These are phyloP conservation scores for Trametes sanguinea DNA, from an alignment of 768 basidiomycete genomes.

Conservation along the genomic window DNA sequence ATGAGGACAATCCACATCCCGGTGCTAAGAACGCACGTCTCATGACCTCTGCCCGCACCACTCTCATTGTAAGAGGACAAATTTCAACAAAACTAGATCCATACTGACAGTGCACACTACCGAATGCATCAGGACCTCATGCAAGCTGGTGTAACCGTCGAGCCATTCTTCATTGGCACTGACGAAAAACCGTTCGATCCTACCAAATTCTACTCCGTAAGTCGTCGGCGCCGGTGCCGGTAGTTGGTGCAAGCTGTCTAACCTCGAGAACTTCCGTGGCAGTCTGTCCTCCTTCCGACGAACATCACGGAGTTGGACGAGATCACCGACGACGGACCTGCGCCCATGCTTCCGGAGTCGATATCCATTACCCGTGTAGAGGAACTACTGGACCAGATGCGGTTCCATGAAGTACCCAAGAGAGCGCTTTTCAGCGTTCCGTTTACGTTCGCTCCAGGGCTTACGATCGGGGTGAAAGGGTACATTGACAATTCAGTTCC, in stretches of 20 bases:
- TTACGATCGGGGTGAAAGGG: constrained; percentile 84
- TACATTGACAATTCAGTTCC: constrained; percentile 35
- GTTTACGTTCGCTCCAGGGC: constrained; percentile 71
- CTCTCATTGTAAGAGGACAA: constrained; percentile 52
- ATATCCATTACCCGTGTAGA: constrained; percentile 78
- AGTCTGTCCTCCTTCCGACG: constrained; percentile 65
- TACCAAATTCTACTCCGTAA: constrained; percentile 77
- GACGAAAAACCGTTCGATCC: constrained; percentile 68
- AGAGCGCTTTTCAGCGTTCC: constrained; percentile 81
- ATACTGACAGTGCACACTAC: background rate
- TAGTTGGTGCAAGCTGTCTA: background rate
- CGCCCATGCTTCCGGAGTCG: constrained; percentile 56
- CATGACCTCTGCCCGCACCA: constrained; percentile 69
- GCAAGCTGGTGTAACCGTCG: constrained; percentile 75
- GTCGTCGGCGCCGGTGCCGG: constrained; percentile 21
- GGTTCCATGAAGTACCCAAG: constrained; percentile 80
- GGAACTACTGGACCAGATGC: constrained; percentile 78
- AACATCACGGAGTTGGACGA: constrained; percentile 56
- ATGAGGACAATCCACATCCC: constrained; percentile 77
- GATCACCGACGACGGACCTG: constrained; percentile 35
- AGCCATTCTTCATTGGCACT: constrained; percentile 87
- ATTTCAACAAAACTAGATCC: background rate
- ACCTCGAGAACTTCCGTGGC: background rate
- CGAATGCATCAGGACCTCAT: constrained; percentile 63
- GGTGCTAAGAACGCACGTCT: constrained; percentile 59